phyloP scores from a whole-genome alignment of 1,284 basidiomycete genomes.

The Leccinum solheimii region DNA sequence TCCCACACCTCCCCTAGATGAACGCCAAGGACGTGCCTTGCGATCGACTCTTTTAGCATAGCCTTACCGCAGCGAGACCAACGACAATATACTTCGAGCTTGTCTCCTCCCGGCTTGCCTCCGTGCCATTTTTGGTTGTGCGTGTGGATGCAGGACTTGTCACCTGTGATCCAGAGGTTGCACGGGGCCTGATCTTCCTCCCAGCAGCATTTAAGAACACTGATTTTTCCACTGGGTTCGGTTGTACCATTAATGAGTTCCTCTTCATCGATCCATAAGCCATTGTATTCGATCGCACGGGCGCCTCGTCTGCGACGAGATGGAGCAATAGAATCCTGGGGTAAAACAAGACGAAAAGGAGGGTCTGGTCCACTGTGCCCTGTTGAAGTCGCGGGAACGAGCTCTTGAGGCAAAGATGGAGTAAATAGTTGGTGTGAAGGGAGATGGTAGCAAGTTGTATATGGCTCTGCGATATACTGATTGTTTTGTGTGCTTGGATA shows the following conservation, averaged over 20 bases:
- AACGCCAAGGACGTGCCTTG: constrained; percentile 13
- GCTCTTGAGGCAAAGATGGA: too few species aligned
- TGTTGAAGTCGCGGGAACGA: too few species aligned
- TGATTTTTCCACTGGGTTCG: constrained; percentile 4
- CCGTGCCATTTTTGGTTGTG: constrained; percentile 26
- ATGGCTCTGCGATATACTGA: too few species aligned
- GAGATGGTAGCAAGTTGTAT: too few species aligned
- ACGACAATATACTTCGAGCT: constrained; percentile 7
- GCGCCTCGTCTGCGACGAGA: background rate
- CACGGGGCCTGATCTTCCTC: constrained; percentile 12
- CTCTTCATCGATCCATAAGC: constrained; percentile 13
- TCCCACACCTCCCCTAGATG: constrained; percentile 19
- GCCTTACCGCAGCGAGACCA: constrained; percentile 16
- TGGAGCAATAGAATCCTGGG: background rate
- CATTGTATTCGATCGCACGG: constrained; percentile 8
- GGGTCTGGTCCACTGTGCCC: too few species aligned
- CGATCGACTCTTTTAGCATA: constrained; percentile 22
- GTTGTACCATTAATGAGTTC: constrained; percentile 11
- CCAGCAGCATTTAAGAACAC: constrained; percentile 12
- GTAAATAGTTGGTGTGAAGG: too few species aligned
- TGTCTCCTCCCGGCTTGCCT: constrained; percentile 12
- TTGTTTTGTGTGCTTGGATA: too few species aligned
- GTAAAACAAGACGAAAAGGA: too few species aligned
- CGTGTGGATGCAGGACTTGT: constrained; percentile 18
- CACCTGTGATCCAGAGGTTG: constrained; percentile 20